Evolutionary conservation across 2,329 filamentous ascomycete species (phyloP).

Genomic region (Neonectria faginata): DNA sequence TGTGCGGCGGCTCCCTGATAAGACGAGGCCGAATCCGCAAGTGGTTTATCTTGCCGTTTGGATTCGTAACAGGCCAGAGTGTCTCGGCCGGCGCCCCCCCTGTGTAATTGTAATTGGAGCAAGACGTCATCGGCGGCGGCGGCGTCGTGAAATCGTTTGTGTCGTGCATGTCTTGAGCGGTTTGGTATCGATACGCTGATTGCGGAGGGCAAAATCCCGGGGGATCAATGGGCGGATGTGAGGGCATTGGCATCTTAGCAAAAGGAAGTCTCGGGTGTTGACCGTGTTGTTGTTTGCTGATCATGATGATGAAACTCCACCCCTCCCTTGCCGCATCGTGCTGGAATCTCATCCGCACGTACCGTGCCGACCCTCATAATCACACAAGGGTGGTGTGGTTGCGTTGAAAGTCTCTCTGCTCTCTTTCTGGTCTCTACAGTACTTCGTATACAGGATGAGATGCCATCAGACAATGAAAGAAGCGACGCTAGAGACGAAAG

Average conservation of each 20-base stretch:
- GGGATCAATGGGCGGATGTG: neutral
- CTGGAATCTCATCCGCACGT: slow-evolving; percentile 16
- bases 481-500: slow-evolving; percentile 1
- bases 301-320: neutral
- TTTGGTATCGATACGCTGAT: slow-evolving; percentile 11
- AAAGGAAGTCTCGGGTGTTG: neutral
- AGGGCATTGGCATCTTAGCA: neutral
- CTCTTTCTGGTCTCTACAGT: neutral
- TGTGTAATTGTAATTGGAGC: slow-evolving; percentile 10
- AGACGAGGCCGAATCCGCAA: slow-evolving; percentile 17
- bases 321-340: slow-evolving; percentile 14
- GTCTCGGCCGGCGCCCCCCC: neutral
- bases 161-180: neutral
- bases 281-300: slow-evolving; percentile 5
- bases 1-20: slow-evolving; percentile 36
- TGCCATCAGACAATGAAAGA: neutral
- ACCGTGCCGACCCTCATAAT: slow-evolving; percentile 17
- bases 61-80: neutral
- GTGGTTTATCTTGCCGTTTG: slow-evolving; percentile 1
- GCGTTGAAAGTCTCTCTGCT: neutral
- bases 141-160: neutral
- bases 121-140: slow-evolving; percentile 15
- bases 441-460: neutral
- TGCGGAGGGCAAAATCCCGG: neutral
- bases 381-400: slow-evolving; percentile 22